Base-by-base conservation (phyloP, 129 eudicot species). In the Pseudognaphalium luteoalbum region DNA sequence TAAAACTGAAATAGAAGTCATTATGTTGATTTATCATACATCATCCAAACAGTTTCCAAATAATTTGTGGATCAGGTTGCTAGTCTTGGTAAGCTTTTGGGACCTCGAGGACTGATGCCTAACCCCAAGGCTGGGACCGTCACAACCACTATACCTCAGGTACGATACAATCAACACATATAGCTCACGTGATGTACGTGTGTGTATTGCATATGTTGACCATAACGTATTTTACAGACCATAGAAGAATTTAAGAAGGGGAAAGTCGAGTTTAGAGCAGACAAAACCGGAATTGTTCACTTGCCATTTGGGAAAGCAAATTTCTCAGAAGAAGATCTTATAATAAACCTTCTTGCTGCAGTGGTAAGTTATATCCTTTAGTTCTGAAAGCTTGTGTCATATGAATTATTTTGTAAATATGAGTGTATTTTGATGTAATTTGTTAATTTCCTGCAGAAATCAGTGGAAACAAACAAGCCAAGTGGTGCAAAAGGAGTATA, bases 61-160 rank as follows among this genome's bases (percentile, higher is more conserved):
- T 60, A 14, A 34, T 68, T 52, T 54, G 39, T 71, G 66, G 30
- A 71, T 82, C 88, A 93, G 97, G 96, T 88, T 85, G 98, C 98
- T 21, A 76, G 85, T 75, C 81, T 93, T 3, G 98, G 98, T 72
- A 93, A 85, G 80, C 81, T 93, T 70, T 79, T 93, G 64, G 98
- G 98, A 75, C 98, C 98, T 21, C 81, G 98, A 83, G 98, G 98
- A 72, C 97, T 93, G 34, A 93, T 93, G 98, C 98, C 98, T 19
- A 93, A 87, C 79, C 98, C 98, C 2, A 93, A 93, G 81, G 98
- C 98, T 47, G 98, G 98, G 47, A 93, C 98, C 16, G 97, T 93
- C 67, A 89, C 98, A 65, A 85, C 93, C 56, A 85, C 88, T 50
- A 78, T 93, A 52, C 84, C 97, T 67, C 92, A 88, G 98, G 98